A percentile compares a stretch with the other conserved stretches of the same genome.
phyloP scores from a whole-genome alignment of 1,284 basidiomycete species.

The Schizophyllum commune region DNA sequence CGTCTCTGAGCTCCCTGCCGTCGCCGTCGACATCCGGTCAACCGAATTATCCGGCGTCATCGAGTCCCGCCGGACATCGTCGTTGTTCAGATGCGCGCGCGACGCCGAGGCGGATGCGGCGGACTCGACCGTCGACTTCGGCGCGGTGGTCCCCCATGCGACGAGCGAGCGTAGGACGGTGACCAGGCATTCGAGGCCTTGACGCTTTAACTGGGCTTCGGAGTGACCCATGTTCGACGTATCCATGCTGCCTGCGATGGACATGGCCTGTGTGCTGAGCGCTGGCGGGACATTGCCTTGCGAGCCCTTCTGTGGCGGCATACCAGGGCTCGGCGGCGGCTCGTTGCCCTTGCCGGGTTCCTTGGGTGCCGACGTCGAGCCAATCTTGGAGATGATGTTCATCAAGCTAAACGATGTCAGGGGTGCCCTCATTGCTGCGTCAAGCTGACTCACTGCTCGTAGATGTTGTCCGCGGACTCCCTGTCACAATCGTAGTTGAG shows the following conservation, averaged over 20 bases:
- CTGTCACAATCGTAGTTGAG: slow-evolving; percentile 98
- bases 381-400: slow-evolving; percentile 90
- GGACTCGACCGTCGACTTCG: not conserved
- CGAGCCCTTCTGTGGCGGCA: slow-evolving; percentile 45
- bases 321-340: slow-evolving; percentile 45
- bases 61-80: slow-evolving; percentile 43
- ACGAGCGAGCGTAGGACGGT: slow-evolving; percentile 84
- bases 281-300: slow-evolving; percentile 45
- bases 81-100: slow-evolving; percentile 14
- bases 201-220: slow-evolving; percentile 79
- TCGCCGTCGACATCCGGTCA: slow-evolving; percentile 34
- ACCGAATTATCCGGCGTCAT: slow-evolving; percentile 46
- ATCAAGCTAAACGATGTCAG: slow-evolving; percentile 57
- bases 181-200: slow-evolving; percentile 86
- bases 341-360: slow-evolving; percentile 43
- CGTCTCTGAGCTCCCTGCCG: slow-evolving; percentile 39
- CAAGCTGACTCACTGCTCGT: slow-evolving; percentile 67
- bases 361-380: slow-evolving; percentile 54
- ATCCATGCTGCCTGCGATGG: slow-evolving; percentile 61
- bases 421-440: not conserved
- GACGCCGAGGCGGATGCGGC: not conserved
- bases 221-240: slow-evolving; percentile 61
- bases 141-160: slow-evolving; percentile 68
- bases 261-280: slow-evolving; percentile 60
- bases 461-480: slow-evolving; percentile 89